These are phyloP conservation scores for Selenicereus undatus DNA, from an alignment of 148 eudicot species.

Conservation along the genomic window DNA sequence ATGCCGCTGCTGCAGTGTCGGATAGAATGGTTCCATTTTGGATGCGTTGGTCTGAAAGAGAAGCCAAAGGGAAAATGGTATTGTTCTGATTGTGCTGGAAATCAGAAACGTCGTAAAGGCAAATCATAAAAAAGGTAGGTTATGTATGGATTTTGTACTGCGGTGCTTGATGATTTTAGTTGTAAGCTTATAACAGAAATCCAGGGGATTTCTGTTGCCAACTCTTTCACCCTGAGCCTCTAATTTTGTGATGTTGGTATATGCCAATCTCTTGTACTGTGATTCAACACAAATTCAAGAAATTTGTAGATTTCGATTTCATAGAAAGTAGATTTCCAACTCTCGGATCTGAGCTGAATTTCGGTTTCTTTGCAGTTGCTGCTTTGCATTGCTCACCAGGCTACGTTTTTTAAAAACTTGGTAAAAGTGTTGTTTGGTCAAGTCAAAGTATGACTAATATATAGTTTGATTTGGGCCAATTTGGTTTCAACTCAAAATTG, in stretches of 20 bases:
- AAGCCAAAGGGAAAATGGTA: constrained; percentile 91
- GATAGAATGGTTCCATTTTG: constrained; percentile 55
- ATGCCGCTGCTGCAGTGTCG: constrained; percentile 36
- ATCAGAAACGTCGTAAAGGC: constrained; percentile 58
- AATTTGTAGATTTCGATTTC: neutral
- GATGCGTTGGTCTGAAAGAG: constrained; percentile 48
- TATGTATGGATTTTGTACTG: constrained; percentile 13
- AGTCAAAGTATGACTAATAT: too few relatives aligned
- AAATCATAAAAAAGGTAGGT: constrained; percentile 25
- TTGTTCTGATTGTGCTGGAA: constrained; percentile 67
- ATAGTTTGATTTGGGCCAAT: too few relatives aligned
- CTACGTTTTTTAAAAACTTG: too few relatives aligned
- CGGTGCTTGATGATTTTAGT: neutral
- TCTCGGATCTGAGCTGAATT: neutral
- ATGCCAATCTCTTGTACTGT: neutral
- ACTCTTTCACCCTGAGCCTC: neutral
- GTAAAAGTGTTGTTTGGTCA: too few relatives aligned
- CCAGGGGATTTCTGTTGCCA: neutral
- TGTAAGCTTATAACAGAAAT: neutral
- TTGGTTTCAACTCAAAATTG: too few relatives aligned
- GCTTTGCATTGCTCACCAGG: too few relatives aligned
- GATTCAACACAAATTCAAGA: neutral
- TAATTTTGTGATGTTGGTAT: neutral
- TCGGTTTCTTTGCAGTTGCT: too few relatives aligned
- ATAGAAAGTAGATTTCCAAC: neutral